Percentiles rank a stretch among this genome's conserved stretches.
phyloP scores from a whole-genome alignment of 116 monocot genomes.

The Papilionanthe hybrid region DNA sequence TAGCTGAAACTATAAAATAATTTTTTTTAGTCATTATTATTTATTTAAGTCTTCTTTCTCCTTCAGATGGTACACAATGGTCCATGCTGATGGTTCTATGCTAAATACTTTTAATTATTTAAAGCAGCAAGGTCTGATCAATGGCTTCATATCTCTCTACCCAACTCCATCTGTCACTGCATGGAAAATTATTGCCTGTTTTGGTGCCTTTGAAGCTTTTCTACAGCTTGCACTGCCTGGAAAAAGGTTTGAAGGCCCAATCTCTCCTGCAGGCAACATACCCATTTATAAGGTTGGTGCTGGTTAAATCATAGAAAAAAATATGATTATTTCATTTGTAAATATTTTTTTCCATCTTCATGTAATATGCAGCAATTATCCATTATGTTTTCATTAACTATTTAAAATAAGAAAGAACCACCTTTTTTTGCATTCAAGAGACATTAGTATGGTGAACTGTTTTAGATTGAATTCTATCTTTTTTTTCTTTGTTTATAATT shows the following conservation, averaged over 20 bases:
- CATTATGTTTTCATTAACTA: not conserved
- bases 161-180: conserved; percentile 70
- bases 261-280: conserved; percentile 78
- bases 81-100: conserved; percentile 93
- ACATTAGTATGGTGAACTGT: not conserved
- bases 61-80: conserved; percentile 98
- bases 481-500: not conserved
- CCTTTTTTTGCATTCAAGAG: not conserved
- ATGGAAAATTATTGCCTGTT: conserved; percentile 89
- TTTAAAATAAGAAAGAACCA: not conserved
- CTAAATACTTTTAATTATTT: conserved; percentile 56
- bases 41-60: not conserved
- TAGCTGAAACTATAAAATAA: not conserved
- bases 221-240: conserved; percentile 86
- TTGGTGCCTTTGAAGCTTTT: conserved; percentile 83
- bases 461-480: not conserved
- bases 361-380: not conserved
- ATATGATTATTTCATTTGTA: not conserved
- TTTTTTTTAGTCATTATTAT: not conserved
- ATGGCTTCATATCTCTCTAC: conserved; percentile 70
- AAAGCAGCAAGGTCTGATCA: conserved; percentile 46
- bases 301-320: not conserved
- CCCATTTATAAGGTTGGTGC: conserved; percentile 89
- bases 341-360: not conserved
- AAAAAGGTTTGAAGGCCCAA: conserved; percentile 80